Percentiles rank a stretch among this genome's conserved stretches.
These are phyloP conservation scores for Testicularia cyperi DNA, from an alignment of 1,284 basidiomycete genomes.

Conservation along the genomic window DNA sequence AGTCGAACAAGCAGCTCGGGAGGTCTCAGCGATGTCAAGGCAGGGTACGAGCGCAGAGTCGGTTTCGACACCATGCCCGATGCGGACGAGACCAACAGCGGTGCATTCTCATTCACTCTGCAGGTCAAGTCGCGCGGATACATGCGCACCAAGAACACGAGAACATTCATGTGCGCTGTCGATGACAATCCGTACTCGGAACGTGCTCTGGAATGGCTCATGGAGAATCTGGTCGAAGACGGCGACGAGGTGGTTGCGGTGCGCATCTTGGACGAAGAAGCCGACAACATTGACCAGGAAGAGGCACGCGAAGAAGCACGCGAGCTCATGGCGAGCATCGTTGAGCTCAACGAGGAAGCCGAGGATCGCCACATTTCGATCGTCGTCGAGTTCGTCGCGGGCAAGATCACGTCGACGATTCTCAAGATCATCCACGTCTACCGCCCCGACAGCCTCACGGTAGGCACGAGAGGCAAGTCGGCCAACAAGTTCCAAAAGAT, in stretches of 20 bases:
- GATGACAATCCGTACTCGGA: constrained; percentile 68
- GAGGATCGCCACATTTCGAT: constrained; percentile 82
- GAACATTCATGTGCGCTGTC: constrained; percentile 86
- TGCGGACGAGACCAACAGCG: constrained; percentile 51
- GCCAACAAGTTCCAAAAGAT: constrained; percentile 56
- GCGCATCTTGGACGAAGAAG: constrained; percentile 82
- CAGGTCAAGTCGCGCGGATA: constrained; percentile 84
- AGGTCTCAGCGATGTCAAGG: constrained; percentile 39
- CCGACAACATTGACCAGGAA: constrained; percentile 68
- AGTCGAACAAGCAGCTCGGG: constrained; percentile 35
- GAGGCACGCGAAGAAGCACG: constrained; percentile 83
- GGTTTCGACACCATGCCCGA: constrained; percentile 60
- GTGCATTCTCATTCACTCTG: constrained; percentile 61
- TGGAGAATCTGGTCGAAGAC: constrained; percentile 83
- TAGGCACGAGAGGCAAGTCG: constrained; percentile 76
- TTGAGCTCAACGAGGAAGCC: constrained; percentile 79
- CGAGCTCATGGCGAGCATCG: constrained; percentile 76
- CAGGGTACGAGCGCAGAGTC: constrained; percentile 52
- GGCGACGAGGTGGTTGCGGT: constrained; percentile 92
- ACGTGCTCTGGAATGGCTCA: constrained; percentile 61
- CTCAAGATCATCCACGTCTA: constrained; percentile 80
- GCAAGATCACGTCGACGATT: constrained; percentile 82
- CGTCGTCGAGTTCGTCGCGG: constrained; percentile 90
- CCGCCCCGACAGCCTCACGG: constrained; percentile 88
- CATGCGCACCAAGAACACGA: constrained; percentile 73